Evolutionary conservation across 176 grass and related monocot genomes (phyloP).

Genomic region (Tillandsia leiboldiana): DNA sequence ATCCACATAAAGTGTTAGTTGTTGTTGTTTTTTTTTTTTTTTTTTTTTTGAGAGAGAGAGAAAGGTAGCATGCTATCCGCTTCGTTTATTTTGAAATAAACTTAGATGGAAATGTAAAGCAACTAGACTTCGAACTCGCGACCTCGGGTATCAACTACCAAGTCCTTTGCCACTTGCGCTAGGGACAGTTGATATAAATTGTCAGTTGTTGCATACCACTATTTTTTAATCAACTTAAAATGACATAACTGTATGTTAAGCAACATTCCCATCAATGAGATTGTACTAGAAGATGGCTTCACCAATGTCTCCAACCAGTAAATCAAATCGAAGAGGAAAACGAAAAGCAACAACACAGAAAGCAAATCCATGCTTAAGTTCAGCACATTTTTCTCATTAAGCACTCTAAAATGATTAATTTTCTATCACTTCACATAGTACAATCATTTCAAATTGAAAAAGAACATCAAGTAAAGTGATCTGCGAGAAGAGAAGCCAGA

Average conservation of each 20-base stretch:
- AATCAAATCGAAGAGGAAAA: background rate
- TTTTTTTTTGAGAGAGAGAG: too few species aligned
- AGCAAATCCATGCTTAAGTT: background rate
- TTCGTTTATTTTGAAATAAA: too few species aligned
- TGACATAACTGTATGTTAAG: too few species aligned
- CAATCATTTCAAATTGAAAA: background rate
- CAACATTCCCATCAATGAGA: too few species aligned
- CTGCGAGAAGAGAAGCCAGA: background rate
- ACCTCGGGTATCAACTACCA: too few species aligned
- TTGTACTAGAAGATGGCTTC: background rate
- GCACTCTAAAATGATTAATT: background rate
- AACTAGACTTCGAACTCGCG: too few species aligned
- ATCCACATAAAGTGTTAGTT: too few species aligned
- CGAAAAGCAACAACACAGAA: too few species aligned
- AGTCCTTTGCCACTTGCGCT: too few species aligned
- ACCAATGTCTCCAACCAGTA: background rate
- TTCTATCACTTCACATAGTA: background rate
- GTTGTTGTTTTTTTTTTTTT: too few species aligned
- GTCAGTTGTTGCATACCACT: background rate
- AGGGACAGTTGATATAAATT: background rate
- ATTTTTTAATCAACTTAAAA: background rate
- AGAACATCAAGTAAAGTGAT: background rate
- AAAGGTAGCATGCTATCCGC: too few species aligned
- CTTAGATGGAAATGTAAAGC: too few species aligned
- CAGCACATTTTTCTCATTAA: background rate